These are phyloP conservation scores for Phylloporus sp. DNA, from an alignment of 768 basidiomycete species.

Conservation along the genomic window DNA sequence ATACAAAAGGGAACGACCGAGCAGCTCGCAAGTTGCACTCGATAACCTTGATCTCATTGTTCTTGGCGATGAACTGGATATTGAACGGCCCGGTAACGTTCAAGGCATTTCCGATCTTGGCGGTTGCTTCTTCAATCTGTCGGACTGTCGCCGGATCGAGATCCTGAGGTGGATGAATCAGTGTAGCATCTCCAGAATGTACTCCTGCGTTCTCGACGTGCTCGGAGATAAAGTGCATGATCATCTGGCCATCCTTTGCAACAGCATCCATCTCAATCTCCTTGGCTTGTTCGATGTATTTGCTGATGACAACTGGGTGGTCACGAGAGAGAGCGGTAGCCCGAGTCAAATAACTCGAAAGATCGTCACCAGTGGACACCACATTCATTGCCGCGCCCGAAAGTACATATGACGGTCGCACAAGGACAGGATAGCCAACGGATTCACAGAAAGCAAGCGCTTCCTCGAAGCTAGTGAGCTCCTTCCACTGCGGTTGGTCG, in stretches of 20 bases:
- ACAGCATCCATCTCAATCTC: conserved; percentile 99
- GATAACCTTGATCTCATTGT: conserved; percentile 99
- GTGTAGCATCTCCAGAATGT: conserved; percentile 96
- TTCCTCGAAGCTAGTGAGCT: conserved; percentile 86
- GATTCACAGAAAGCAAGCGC: conserved; percentile 87
- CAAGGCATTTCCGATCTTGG: conserved; percentile 95
- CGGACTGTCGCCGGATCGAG: conserved; percentile 94
- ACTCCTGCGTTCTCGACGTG: conserved; percentile 99
- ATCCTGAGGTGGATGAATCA: conserved; percentile 98
- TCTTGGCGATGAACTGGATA: conserved; percentile 99
- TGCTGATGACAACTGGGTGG: conserved; percentile 96
- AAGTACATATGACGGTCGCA: conserved; percentile 97
- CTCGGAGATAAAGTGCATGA: conserved; percentile 99
- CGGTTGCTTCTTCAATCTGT: conserved; percentile 94
- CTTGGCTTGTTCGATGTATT: conserved; percentile 99
- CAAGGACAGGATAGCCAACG: conserved; percentile 94
- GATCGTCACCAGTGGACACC: conserved; percentile 88
- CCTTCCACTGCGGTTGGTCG: conserved; percentile 97
- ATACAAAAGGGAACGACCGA: conserved; percentile 97
- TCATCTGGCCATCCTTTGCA: conserved; percentile 93
- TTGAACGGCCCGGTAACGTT: conserved; percentile 99
- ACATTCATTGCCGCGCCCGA: conserved; percentile 99
- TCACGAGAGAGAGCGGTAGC: conserved; percentile 95
- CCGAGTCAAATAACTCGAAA: conserved; percentile 88
- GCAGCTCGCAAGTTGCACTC: conserved; percentile 98